Percentiles rank a stretch among this genome's conserved stretches.
These are phyloP conservation scores for Rubroboletus pulcherrimus DNA, from an alignment of 768 basidiomycete species.

Conservation along the genomic window DNA sequence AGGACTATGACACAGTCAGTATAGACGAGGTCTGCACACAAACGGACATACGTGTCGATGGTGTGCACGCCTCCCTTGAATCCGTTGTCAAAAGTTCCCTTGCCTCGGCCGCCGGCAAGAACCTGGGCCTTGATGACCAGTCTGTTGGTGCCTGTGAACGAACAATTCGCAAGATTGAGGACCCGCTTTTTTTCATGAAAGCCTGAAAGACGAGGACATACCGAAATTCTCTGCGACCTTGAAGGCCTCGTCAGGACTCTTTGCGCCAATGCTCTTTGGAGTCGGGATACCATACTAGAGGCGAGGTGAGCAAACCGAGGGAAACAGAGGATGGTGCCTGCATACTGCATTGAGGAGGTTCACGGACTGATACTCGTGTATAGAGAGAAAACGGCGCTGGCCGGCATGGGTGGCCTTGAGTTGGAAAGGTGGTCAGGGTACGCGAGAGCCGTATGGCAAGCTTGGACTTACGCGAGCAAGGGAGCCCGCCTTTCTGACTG, in stretches of 20 bases:
- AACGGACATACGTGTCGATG: conserved; percentile 64
- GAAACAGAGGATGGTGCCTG: background rate
- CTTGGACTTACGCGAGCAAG: conserved; percentile 53
- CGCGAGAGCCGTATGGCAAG: background rate
- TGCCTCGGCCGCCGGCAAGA: conserved; percentile 96
- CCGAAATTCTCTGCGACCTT: conserved; percentile 88
- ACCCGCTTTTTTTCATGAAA: background rate
- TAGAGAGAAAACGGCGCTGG: conserved; percentile 90
- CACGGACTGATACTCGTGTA: conserved; percentile 98
- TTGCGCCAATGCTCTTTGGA: conserved; percentile 85
- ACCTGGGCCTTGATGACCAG: conserved; percentile 99
- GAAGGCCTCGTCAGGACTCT: conserved; percentile 85
- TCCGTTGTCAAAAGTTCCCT: conserved; percentile 94
- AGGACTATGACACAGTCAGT: conserved; percentile 48
- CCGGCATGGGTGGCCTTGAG: conserved; percentile 63
- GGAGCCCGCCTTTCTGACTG: conserved; percentile 60
- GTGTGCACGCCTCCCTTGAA: conserved; percentile 97
- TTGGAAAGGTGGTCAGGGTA: background rate
- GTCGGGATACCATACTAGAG: conserved; percentile 90
- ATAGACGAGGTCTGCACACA: background rate
- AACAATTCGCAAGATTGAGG: background rate
- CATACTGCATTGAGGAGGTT: conserved; percentile 88
- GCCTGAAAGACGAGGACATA: conserved; percentile 30
- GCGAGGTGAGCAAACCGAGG: background rate
- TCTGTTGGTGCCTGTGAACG: conserved; percentile 55